Evolutionary conservation across 176 grass and related monocot species (phyloP).

Genomic region (Saccharum spontaneum): DNA sequence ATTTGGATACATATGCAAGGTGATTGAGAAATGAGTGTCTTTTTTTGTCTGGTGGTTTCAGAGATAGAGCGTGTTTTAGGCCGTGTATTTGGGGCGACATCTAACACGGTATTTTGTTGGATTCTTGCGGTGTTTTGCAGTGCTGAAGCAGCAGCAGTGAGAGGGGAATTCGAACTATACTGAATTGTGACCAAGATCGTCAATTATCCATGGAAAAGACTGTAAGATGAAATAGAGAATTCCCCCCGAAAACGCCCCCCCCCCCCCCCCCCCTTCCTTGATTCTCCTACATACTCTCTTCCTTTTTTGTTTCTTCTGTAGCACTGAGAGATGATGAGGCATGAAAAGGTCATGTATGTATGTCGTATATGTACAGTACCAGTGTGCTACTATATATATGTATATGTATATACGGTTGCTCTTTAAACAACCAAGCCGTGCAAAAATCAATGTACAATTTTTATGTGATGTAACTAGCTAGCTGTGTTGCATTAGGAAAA

Average conservation of each 20-base stretch:
- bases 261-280: neutral
- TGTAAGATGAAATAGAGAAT: neutral
- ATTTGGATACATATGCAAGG: neutral
- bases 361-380: neutral
- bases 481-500: neutral
- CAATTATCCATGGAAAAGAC: neutral
- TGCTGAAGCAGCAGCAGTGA: neutral
- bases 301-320: neutral
- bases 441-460: neutral
- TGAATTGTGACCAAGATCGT: slow-evolving; percentile 7
- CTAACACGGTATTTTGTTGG: neutral
- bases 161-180: neutral
- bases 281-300: neutral
- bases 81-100: neutral
- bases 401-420: neutral
- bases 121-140: slow-evolving; percentile 6
- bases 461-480: neutral
- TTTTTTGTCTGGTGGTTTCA: neutral
- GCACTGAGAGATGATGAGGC: neutral
- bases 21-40: neutral
- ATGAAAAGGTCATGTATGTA: neutral
- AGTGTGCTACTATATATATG: neutral
- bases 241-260: neutral
- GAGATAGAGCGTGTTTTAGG: neutral
- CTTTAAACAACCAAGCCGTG: neutral